phyloP scores from a whole-genome alignment of 805 yeast species.

The Pichia kluyveri region DNA sequence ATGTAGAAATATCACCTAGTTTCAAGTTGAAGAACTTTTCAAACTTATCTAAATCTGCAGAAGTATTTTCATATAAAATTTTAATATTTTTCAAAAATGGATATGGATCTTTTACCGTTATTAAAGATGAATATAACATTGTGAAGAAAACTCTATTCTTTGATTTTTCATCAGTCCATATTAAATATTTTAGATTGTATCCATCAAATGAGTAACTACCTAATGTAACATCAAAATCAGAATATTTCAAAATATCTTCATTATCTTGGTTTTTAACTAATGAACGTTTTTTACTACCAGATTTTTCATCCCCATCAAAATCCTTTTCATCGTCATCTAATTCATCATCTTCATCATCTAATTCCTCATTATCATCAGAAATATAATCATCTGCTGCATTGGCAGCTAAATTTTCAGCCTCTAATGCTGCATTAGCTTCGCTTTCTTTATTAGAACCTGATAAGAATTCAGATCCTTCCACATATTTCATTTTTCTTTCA shows the following conservation, averaged over 20 bases:
- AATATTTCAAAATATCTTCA: constrained; percentile 15
- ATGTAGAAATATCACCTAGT: constrained; percentile 19
- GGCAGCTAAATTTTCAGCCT: background rate
- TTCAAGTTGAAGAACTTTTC: constrained; percentile 32
- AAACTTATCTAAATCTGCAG: constrained; percentile 24
- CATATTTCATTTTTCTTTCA: constrained; percentile 23
- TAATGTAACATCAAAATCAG: constrained; percentile 13
- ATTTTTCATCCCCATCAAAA: background rate
- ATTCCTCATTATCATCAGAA: background rate
- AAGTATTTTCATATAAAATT: constrained; percentile 14
- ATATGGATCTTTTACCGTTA: constrained; percentile 21
- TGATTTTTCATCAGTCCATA: constrained; percentile 29
- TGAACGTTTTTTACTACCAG: background rate
- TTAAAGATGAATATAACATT: constrained; percentile 33
- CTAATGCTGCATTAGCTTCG: constrained; percentile 3
- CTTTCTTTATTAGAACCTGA: background rate
- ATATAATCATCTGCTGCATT: background rate
- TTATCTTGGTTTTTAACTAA: constrained; percentile 14
- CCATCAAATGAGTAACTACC: constrained; percentile 29
- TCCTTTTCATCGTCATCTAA: background rate
- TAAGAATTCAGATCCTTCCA: constrained; percentile 13
- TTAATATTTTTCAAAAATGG: constrained; percentile 21
- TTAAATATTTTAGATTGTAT: constrained; percentile 36
- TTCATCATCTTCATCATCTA: background rate
- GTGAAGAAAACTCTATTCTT: constrained; percentile 28